Evolutionary conservation across 1,139 yeast species (phyloP), one percentile per base, ranked within the genome.

Genomic region (Pichiaceae sp.): DNA sequence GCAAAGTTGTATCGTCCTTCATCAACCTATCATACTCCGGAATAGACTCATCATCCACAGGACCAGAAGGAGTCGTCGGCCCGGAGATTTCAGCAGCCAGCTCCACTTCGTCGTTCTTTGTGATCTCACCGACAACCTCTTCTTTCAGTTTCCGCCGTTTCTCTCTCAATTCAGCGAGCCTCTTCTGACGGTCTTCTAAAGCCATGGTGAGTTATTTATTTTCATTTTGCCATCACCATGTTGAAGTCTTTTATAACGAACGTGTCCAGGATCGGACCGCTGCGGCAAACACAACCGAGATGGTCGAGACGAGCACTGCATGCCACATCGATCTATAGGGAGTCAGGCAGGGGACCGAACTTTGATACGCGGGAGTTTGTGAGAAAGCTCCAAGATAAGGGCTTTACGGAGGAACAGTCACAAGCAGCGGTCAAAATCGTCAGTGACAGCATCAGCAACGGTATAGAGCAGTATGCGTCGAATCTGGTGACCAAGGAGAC

Each of bases 341-440:
- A n/a, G n/a, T n/a, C n/a, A n/a, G n/a, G 32, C 9, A 39, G 38
- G 32, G 52, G 54, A 3, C 70, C 80, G 37, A 70, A 76, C 49
- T 82, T 85, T 49, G 94, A 86, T 54, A 85, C 96, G 33, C 78
- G 84, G 50, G 72, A 72, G 54, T 81, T 86, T 50, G 86, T 82
- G 2, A 70, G 72, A 44, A 73, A 77, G 38, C 70, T 87, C 29
- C 78, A 78, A 48, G 65, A 68, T 29, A 77, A 79, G 40, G 93
- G 95, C 8, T 85, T 91, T 57, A 70, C 73, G 5, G 71, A 72
- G 36, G 68, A 76, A 39, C 97, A 91, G 57, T 79, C 96, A 1
- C 86, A 80, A 46, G 76, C 86, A 0, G 85, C 94, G 1, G 83
- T 89, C 4, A 70, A 68, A 31, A 78, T 89, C 2, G 78, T 91